These are phyloP conservation scores for Trichosporon coremiiforme DNA, from an alignment of 1,284 basidiomycete genomes.

Conservation along the genomic window DNA sequence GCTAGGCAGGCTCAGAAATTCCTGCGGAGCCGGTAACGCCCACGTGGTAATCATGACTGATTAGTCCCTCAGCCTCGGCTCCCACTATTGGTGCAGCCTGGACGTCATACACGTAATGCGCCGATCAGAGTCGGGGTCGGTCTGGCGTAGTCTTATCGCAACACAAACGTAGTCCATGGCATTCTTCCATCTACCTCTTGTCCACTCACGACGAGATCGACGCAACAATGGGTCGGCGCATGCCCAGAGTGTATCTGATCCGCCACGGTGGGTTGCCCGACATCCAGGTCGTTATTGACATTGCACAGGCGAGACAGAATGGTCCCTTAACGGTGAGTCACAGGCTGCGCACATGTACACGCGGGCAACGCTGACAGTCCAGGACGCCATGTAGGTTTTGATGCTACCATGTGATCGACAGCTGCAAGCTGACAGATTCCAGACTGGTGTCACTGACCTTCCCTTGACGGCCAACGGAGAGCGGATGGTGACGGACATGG, in stretches of 20 bases:
- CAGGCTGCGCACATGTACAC: neutral
- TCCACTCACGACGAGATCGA: neutral
- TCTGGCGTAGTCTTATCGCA: neutral
- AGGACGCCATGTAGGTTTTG: slow-evolving; percentile 68
- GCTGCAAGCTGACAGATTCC: slow-evolving; percentile 21
- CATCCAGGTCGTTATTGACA: neutral
- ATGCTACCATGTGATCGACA: neutral
- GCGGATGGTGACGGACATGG: slow-evolving; percentile 68
- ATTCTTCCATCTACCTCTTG: neutral
- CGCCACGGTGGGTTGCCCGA: slow-evolving; percentile 44
- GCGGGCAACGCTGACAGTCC: slow-evolving; percentile 4
- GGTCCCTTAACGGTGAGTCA: slow-evolving; percentile 74
- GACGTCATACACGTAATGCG: slow-evolving; percentile 13
- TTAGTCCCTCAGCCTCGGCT: neutral
- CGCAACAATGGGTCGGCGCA: slow-evolving; percentile 37
- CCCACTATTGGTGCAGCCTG: neutral
- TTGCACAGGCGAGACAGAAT: slow-evolving; percentile 80
- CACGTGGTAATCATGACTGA: slow-evolving; percentile 11
- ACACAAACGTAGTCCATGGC: neutral
- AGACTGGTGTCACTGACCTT: slow-evolving; percentile 88
- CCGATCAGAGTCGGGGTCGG: neutral
- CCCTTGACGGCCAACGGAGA: slow-evolving; percentile 82
- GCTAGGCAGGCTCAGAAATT: neutral
- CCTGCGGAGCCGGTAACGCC: neutral
- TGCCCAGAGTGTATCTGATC: slow-evolving; percentile 57